Base-by-base conservation (phyloP, 1,284 basidiomycete species). In the Leccinum griseonigrum region DNA sequence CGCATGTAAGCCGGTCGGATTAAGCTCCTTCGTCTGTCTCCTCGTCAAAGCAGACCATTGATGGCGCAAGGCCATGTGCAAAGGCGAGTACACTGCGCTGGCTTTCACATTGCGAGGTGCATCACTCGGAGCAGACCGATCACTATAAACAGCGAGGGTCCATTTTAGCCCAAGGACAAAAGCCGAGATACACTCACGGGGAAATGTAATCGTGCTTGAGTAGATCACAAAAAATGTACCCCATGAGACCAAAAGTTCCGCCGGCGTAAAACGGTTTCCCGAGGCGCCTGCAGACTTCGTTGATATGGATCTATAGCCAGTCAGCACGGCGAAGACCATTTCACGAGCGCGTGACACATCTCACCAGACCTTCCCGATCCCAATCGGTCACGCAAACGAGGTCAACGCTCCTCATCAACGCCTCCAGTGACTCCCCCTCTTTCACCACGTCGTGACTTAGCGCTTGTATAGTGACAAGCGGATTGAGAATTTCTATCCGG, bases 201-300 rank as follows among this genome's bases (percentile, higher is more conserved):
- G 86, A 80, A 64, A 97, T 85, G 74, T 91, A 96, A 66, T 94
- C 87, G 72, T 97, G 94, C 51, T 84, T 80, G 60, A 95, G 82
- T 54, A 99, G 82, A 74, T 99, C 96, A 63, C 93, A 92, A 74
- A 98, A 98, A 68, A 97, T 92, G 76, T 92, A 99, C 6, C 97
- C 97, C 55, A 90, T 81, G 63, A 97, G 81, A n/a, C 97, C 97
- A 74, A 94, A 95, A 11, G 91, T 89, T 9, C 91, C 91, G 0
- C 95, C 92, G 18, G 89, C 86, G 71, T 97, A 98, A 75, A 98
- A 92, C 14, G 91, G 88, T 65, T 88, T 92, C 34, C 80, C 77
- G 58, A 85, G 80, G 59, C 81, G 80, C 64, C 95, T 83, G 70
- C 93, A 92, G 14, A 86, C 82, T 46, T 85, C 82, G 75, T 98